Conservation (phyloP, 306 rosid genomes). For the Ochetophila trinervis region DNA sequence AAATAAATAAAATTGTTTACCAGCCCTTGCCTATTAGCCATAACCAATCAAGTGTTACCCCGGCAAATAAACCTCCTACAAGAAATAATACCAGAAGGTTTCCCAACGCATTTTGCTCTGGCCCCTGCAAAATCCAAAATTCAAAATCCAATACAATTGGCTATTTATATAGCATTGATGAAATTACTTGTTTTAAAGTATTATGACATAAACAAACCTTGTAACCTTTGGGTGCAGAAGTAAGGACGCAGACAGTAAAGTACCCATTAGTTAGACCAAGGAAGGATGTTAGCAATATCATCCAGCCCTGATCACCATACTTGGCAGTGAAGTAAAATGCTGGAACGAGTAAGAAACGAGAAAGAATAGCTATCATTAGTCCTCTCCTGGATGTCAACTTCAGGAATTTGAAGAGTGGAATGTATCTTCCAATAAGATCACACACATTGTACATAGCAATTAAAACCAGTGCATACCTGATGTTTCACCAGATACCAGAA, state of each 20-base stretch:
- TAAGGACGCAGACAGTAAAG: conserved; percentile 78
- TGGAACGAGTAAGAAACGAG: conserved; percentile 64
- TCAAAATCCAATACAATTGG: neutral
- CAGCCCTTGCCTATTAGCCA: conserved; percentile 97
- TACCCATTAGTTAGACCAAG: conserved; percentile 79
- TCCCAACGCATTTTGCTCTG: conserved; percentile 96
- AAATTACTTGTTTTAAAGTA: neutral
- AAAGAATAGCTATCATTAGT: conserved; percentile 31
- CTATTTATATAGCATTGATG: neutral
- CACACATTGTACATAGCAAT: conserved; percentile 65
- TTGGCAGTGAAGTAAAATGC: conserved; percentile 81
- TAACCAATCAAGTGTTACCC: conserved; percentile 83
- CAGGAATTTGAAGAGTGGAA: conserved; percentile 50
- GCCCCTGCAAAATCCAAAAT: conserved; percentile 53
- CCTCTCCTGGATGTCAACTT: conserved; percentile 62
- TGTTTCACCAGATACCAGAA: neutral
- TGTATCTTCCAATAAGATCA: conserved; percentile 81
- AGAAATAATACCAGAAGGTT: conserved; percentile 74
- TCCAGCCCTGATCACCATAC: conserved; percentile 82
- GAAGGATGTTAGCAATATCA: conserved; percentile 75
- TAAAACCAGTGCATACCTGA: conserved; percentile 83
- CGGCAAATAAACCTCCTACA: conserved; percentile 73
- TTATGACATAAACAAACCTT: conserved; percentile 43
- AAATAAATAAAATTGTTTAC: conserved; percentile 28
- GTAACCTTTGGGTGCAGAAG: conserved; percentile 89